Evolutionary conservation across 164 flowering plant genomes (phyloP), one percentile per base, ranked within the genome.

Genomic region (Echeveria elegans): DNA sequence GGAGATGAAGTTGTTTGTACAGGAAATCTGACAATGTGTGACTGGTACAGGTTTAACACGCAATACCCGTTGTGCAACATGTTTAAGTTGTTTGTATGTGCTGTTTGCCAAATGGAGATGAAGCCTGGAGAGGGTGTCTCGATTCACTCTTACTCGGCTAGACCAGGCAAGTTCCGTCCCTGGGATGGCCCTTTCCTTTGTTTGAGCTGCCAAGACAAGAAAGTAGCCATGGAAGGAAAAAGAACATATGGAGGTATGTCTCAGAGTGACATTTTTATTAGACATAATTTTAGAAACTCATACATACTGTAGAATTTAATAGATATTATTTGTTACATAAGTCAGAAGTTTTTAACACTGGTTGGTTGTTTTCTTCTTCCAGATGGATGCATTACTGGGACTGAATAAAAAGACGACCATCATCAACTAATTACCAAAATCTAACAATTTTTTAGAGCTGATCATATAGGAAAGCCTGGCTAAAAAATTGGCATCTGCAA

Each of bases 141-240:
- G 10, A 83, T 94, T 72, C 96, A 89, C 68, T 81, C 81, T 15
- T 92, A 86, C 2, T 75, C 88, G 65, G 71, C 87, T 47, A 76
- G 72, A 71, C 65, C 74, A 2, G 79, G 82, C 47, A 94, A 86
- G 64, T 63, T 82, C 63, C 84, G 89, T 60, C 95, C 96, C 1
- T 94, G 99, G 99, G 93, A 91, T 75, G 99, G 99, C 50, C 99
- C 99, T 71, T 94, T 94, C 72, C 90, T 94, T 53, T 94, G 99
- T 72, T 26, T 58, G 68, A 83, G 86, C 73, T 94, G 99, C 79
- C 93, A 86, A 73, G 86, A 80, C 50, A 94, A 94, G 82, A 94
- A 82, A 79, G 97, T 89, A 72, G 96, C 97, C 73, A 94, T 94
- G 99, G 99, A 94, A 79, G 99, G 99, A 72, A 89, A 77, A 77